Evolutionary conservation across 1,284 basidiomycete genomes (phyloP).

Genomic region (Phellopilus nigrolimitatus): DNA sequence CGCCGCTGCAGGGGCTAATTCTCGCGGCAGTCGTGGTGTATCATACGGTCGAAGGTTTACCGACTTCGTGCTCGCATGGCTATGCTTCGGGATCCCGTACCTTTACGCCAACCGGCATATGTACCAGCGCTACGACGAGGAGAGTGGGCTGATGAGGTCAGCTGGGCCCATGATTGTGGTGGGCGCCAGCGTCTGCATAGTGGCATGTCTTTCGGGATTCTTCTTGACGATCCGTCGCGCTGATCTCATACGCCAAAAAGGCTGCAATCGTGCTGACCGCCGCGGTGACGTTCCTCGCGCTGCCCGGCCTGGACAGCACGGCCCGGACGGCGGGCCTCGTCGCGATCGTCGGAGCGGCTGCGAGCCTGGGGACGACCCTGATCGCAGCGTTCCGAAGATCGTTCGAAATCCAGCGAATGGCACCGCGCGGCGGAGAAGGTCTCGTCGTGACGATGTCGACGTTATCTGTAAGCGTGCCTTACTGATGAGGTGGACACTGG

Average conservation of each 20-base stretch:
- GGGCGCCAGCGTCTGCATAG: conserved; percentile 60
- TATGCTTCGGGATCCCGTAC: conserved; percentile 72
- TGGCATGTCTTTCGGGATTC: conserved; percentile 38
- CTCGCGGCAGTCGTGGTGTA: conserved; percentile 30
- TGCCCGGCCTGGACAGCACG: conserved; percentile 61
- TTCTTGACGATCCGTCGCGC: conserved; percentile 8
- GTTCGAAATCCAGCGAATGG: conserved; percentile 48
- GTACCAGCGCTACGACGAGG: conserved; percentile 49
- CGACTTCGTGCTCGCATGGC: conserved; percentile 52
- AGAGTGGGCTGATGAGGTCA: conserved; percentile 43
- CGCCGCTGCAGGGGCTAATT: conserved; percentile 28
- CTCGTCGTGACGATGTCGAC: conserved; percentile 44
- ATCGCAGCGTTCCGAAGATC: conserved; percentile 65
- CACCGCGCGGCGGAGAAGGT: conserved; percentile 47
- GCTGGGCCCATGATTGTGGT: conserved; percentile 55
- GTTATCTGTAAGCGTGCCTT: conserved; percentile 6
- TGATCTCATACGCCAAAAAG: conserved; percentile 32
- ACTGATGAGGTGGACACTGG: background rate
- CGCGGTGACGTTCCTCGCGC: conserved; percentile 69
- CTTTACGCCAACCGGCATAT: conserved; percentile 53
- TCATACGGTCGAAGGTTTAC: conserved; percentile 45
- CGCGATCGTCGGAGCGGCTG: conserved; percentile 59
- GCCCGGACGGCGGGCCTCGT: conserved; percentile 59
- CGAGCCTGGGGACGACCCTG: conserved; percentile 62
- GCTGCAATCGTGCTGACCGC: conserved; percentile 73